Percentiles rank a stretch among this genome's conserved stretches.
Conservation (phyloP, 495 filamentous ascomycete genomes). For the Tuber indicum region DNA sequence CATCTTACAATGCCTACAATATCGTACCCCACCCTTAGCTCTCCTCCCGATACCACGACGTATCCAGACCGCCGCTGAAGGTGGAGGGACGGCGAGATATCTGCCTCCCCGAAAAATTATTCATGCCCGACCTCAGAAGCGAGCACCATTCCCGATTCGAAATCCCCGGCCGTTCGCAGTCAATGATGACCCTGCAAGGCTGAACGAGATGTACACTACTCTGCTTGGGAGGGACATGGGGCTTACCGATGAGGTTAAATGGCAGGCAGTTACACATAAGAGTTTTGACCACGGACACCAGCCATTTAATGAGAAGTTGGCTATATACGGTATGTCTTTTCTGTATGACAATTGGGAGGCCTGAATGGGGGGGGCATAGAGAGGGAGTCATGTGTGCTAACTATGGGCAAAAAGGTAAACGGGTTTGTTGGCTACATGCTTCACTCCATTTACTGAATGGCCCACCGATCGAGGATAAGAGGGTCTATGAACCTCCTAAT, state of each 20-base stretch:
- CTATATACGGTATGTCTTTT: conserved; percentile 67
- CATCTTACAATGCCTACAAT: neutral
- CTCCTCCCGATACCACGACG: neutral
- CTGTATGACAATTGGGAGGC: neutral
- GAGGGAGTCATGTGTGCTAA: conserved; percentile 23
- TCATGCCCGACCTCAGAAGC: conserved; percentile 1
- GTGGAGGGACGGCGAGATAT: neutral
- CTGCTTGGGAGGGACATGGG: conserved; percentile 62
- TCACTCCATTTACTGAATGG: conserved; percentile 61
- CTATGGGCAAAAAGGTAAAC: conserved; percentile 55
- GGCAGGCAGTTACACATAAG: conserved; percentile 96
- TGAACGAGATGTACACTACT: conserved; percentile 67
- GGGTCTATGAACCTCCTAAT: neutral
- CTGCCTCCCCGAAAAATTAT: conserved; percentile 5
- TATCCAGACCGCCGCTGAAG: neutral
- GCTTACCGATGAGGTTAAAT: conserved; percentile 85
- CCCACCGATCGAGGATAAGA: conserved; percentile 8
- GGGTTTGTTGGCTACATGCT: conserved; percentile 71
- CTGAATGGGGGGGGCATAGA: conserved; percentile 4
- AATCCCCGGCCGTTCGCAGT: conserved; percentile 43
- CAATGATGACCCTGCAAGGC: conserved; percentile 63
- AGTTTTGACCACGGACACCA: conserved; percentile 92
- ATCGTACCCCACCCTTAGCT: neutral
- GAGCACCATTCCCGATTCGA: conserved; percentile 27
- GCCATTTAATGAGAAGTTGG: conserved; percentile 88